Evolutionary conservation across 106 monocot species (phyloP), one percentile per base, ranked within the genome.

Genomic region (Allium fistulosum): DNA sequence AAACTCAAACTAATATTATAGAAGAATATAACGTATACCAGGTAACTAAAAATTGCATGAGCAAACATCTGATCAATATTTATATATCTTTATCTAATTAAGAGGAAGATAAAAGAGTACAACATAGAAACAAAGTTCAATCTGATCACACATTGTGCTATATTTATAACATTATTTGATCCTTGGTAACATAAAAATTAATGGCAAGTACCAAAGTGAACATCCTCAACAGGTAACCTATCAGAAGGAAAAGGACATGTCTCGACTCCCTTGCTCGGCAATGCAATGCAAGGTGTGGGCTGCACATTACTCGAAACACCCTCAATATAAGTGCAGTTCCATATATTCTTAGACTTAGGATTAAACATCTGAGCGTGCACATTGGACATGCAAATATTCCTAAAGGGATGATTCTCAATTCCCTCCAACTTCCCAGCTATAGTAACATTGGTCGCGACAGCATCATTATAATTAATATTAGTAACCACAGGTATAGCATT

Each of bases 321-420:
- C 49, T 76, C 60, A 45, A 88, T 73, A 58, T 84, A 62, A 0
- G 85, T 69, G 73, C 95, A 96, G 15, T 69, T 81, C 95, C 91
- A 96, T 5, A 74, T 57, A 75, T 95, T 88, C 73, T 55, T 55
- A 55, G 13, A 12, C 53, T 55, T 55, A 12, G 15, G 11, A 2
- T 37, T 2, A 37, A 4, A 5, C 53, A 55, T 55, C 53, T 55
- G 13, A 15, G 53, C 53, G 1, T 11, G 2, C 53, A 55, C 15
- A 55, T 55, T 55, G 13, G 53, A 55, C 15, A 55, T 55, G 15
- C 53, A 55, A 12, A 55, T 15, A 12, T 15, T 15, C 3, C 1
- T 55, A 55, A 55, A 55, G 13, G 53, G 53, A 55, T 55, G 53
- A 12, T 15, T 15, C 15, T 55, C 53, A 5, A 55, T 55, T 15